Conservation (phyloP, 306 rosid genomes). For the Nissolia schottii region DNA sequence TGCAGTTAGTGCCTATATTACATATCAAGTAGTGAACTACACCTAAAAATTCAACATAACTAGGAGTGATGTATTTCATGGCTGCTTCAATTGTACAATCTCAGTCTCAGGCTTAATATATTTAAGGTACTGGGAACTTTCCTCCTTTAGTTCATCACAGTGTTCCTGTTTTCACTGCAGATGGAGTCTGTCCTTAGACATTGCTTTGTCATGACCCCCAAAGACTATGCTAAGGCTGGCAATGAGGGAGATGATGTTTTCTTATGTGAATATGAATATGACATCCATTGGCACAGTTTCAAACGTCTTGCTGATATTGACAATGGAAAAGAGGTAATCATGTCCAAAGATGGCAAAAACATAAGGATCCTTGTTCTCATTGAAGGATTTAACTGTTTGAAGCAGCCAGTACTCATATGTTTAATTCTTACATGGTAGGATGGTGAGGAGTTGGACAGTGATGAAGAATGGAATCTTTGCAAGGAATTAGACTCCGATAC, state of each 20-base stretch:
- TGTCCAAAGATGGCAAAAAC: neutral
- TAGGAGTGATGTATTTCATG: neutral
- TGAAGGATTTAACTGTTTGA: slow-evolving; percentile 5
- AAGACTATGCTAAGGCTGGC: slow-evolving; percentile 65
- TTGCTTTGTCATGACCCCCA: slow-evolving; percentile 69
- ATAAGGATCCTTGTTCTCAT: slow-evolving; percentile 1
- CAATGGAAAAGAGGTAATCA: slow-evolving; percentile 50
- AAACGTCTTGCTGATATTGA: slow-evolving; percentile 81
- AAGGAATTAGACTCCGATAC: slow-evolving; percentile 57
- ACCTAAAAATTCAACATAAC: neutral
- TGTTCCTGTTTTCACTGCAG: slow-evolving; percentile 39
- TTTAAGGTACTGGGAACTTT: slow-evolving; percentile 8
- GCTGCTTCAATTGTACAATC: neutral
- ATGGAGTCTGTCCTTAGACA: slow-evolving; percentile 82
- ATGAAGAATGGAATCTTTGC: slow-evolving; percentile 67
- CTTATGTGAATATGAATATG: slow-evolving; percentile 88
- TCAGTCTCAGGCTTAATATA: neutral
- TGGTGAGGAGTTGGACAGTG: slow-evolving; percentile 54
- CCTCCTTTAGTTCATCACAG: slow-evolving; percentile 10
- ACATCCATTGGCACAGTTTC: slow-evolving; percentile 83
- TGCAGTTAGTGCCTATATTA: neutral
- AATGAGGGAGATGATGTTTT: slow-evolving; percentile 85
- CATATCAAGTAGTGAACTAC: neutral
- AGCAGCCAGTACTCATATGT: neutral
- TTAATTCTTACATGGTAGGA: slow-evolving; percentile 44